Base-by-base conservation (phyloP, 768 basidiomycete genomes). In the Hypholoma fasciculare region DNA sequence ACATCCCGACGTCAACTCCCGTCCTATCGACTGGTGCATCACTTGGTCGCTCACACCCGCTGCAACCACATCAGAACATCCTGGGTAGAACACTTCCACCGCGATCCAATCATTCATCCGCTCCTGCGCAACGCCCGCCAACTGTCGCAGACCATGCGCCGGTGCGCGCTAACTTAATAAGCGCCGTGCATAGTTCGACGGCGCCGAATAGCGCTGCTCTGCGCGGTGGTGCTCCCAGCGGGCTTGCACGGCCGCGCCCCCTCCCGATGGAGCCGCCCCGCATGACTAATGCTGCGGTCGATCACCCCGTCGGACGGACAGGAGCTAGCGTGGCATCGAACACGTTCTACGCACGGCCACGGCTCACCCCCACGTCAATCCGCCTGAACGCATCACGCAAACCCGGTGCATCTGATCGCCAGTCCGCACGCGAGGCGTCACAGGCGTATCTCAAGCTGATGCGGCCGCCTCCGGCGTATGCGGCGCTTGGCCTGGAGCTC, bases 51-150 rank as follows among this genome's bases (percentile, higher is more conserved):
- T 34, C 30, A 9, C 30, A 34, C 30, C 30, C 9, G n/a, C 44
- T 4, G 3, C 54, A 54, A 23, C 20, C 20, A 23, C 30, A 47
- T 38, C 44, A 37, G 34, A 20, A 38, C 46, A 11, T 30, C 16
- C 43, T 17, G 27, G 16, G 19, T 30, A 16, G 3, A 39, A 37
- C 17, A 51, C 8, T 17, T 43, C 27, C 27, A 17, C 43, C 40
- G 42, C 26, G 27, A n/a, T 20, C 34, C 19, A 43, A 54, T 47
- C 54, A 37, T 46, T 54, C 54, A 54, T 34, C 54, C 7, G 39
- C 42, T 38, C 39, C 51, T 20, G 39, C 39, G 38, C 51, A 52
- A 52, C 39, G 12, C 23, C 38, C 23, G 9, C 12, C 51, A 52
- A 27, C 40, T 14, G 16, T 11, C n/a, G 49, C 14, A 3, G n/a